These are phyloP conservation scores for Colletotrichum echinochloae DNA, from an alignment of 2,329 filamentous ascomycete species.

Conservation along the genomic window DNA sequence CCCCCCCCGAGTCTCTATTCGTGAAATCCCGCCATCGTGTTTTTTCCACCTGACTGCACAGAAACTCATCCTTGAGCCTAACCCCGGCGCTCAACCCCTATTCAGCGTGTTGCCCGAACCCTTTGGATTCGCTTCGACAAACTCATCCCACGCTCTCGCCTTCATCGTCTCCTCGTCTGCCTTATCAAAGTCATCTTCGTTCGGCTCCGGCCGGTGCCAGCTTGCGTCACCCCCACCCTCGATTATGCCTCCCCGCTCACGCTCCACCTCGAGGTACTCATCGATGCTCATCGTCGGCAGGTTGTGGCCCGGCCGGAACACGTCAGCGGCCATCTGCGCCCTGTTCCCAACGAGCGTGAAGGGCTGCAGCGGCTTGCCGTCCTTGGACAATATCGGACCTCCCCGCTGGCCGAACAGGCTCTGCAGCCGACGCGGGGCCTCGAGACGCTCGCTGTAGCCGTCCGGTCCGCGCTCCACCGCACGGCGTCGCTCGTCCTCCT, in stretches of 20 bases:
- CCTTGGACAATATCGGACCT: constrained; percentile 80
- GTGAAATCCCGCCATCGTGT: constrained; percentile 24
- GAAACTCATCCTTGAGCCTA: constrained; percentile 43
- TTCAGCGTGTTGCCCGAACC: constrained; percentile 87
- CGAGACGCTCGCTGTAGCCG: constrained; percentile 79
- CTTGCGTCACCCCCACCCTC: constrained; percentile 88
- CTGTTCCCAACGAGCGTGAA: constrained; percentile 88
- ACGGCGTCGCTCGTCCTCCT: constrained; percentile 59
- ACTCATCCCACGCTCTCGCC: constrained; percentile 95
- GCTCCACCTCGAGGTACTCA: constrained; percentile 95
- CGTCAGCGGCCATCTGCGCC: constrained; percentile 79
- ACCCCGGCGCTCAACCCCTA: constrained; percentile 74
- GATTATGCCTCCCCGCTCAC: constrained; percentile 85
- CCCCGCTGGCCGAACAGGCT: constrained; percentile 55
- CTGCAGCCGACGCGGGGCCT: constrained; percentile 68
- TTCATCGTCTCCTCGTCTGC: constrained; percentile 93
- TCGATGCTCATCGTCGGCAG: constrained; percentile 98
- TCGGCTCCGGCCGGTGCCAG: constrained; percentile 74
- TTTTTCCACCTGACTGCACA: constrained; percentile 21
- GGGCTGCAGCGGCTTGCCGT: constrained; percentile 88
- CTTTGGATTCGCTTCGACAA: constrained; percentile 87
- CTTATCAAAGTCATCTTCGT: constrained; percentile 92
- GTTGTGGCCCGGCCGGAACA: constrained; percentile 92
- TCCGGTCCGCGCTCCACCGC: constrained; percentile 52
- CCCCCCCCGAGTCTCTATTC: background rate